Evolutionary conservation across 352 stramenopile species (phyloP), one percentile per base, ranked within the genome.

Genomic region (Phytophthora cryptogea): DNA sequence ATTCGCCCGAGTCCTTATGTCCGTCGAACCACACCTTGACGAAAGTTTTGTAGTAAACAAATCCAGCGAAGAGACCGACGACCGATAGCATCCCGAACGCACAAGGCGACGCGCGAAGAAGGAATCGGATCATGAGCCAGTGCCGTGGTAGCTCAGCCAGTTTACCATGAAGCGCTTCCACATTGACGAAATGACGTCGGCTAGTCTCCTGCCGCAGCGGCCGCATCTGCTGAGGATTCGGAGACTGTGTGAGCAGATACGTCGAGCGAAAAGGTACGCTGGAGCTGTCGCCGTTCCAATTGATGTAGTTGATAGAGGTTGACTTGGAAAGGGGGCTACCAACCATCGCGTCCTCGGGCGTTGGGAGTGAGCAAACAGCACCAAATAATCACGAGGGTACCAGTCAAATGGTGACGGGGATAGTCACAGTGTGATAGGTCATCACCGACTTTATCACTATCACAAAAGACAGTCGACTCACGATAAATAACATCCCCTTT

Each of bases 51-150:
- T 91, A 83, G 35, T 90, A 77, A 14, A 63, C 45, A 10, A 78
- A 33, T 0, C 78, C 81, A 0, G 47, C 23, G 8, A 70, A 31
- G 41, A 88, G 68, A 36, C 76, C 59, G 4, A 31, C 27, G 0
- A 53, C 62, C 8, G 88, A 40, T 40, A 56, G 30, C 26, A 73
- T 20, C 5, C 82, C 75, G 77, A 69, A 10, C 59, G 60, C 45
- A 92, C 43, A 31, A 94, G 54, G 0, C 80, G 72, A 26, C 68
- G 66, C 13, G 83, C 82, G 39, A 94, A 94, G 70, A 90, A 94
- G 39, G 80, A 92, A 86, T 40, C 72, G 69, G 28, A 74, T 58
- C 51, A 54, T 74, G 23, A 89, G 65, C 53, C 83, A 87, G 33
- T 76, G 60, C 14, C 64, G 63, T 6, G 79, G 82, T 48, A 91